phyloP scores from a whole-genome alignment of 2,329 filamentous ascomycete genomes.

The Colletotrichum destructivum region DNA sequence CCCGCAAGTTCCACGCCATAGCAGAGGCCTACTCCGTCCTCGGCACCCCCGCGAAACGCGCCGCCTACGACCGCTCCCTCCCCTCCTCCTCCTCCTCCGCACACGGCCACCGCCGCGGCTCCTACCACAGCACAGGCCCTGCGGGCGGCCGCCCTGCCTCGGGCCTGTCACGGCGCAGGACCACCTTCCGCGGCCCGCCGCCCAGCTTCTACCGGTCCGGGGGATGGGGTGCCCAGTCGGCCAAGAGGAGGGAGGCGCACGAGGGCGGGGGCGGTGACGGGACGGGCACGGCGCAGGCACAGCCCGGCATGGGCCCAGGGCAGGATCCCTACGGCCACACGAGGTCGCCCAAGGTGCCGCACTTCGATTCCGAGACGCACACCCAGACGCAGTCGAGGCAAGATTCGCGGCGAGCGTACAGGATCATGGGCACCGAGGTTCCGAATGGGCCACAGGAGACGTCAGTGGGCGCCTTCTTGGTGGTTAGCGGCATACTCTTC shows the following conservation, averaged over 20 bases:
- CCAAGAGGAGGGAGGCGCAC: slow-evolving; percentile 71
- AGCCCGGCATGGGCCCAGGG: slow-evolving; percentile 72
- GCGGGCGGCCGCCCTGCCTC: slow-evolving; percentile 84
- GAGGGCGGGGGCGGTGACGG: slow-evolving; percentile 56
- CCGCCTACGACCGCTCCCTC: slow-evolving; percentile 84
- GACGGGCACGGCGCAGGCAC: slow-evolving; percentile 9
- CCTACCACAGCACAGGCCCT: slow-evolving; percentile 71
- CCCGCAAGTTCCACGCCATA: slow-evolving; percentile 84
- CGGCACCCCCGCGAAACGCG: slow-evolving; percentile 79
- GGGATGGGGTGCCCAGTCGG: slow-evolving; percentile 79
- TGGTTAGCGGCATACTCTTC: slow-evolving; percentile 63
- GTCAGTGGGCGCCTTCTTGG: slow-evolving; percentile 63
- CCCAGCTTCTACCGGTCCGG: slow-evolving; percentile 90
- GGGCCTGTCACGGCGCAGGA: slow-evolving; percentile 83
- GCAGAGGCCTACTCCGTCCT: slow-evolving; percentile 88
- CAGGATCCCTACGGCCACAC: slow-evolving; percentile 61
- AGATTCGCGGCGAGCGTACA: slow-evolving; percentile 62
- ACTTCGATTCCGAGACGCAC: slow-evolving; percentile 85
- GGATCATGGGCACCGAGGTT: slow-evolving; percentile 57
- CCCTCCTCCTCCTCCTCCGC: slow-evolving; percentile 52
- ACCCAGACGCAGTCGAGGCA: slow-evolving; percentile 79
- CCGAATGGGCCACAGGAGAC: slow-evolving; percentile 59
- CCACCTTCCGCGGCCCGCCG: slow-evolving; percentile 86
- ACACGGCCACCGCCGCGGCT: slow-evolving; percentile 55
- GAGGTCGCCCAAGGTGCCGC: slow-evolving; percentile 71